phyloP scores from a whole-genome alignment of 2,329 filamentous ascomycete genomes.

The Trichoderma atrobrunneum region DNA sequence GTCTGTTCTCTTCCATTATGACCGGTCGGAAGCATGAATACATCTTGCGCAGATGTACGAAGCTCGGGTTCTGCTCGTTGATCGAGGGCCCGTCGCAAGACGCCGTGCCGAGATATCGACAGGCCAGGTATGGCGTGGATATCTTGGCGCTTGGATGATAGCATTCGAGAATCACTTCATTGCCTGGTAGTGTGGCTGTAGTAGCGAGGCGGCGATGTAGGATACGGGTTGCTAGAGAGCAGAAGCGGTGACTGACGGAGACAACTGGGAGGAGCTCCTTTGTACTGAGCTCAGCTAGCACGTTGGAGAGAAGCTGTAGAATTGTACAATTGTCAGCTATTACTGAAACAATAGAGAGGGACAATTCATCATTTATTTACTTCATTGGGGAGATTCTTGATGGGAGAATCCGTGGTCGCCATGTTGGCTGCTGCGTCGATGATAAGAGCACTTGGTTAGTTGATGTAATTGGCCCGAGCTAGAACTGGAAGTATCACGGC shows the following conservation, averaged over 20 bases:
- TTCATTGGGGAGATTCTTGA: constrained; percentile 11
- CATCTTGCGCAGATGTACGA: constrained; percentile 49
- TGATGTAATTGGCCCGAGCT: not conserved
- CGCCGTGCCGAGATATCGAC: constrained; percentile 62
- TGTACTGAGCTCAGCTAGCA: constrained; percentile 49
- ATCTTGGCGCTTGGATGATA: constrained; percentile 70
- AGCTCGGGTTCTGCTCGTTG: constrained; percentile 17
- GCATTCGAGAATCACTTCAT: constrained; percentile 73
- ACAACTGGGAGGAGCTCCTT: constrained; percentile 55
- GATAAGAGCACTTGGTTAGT: not conserved
- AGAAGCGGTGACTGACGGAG: constrained; percentile 59
- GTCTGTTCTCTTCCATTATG: constrained; percentile 51
- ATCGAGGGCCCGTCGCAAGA: constrained; percentile 18
- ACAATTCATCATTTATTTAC: not conserved
- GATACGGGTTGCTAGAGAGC: constrained; percentile 60
- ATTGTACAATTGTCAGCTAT: not conserved
- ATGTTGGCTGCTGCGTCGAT: not conserved
- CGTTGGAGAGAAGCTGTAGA: constrained; percentile 48
- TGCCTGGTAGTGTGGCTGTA: constrained; percentile 27
- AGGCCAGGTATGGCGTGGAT: constrained; percentile 64
- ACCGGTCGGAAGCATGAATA: constrained; percentile 72
- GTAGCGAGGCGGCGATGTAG: constrained; percentile 61
- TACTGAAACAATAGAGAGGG: not conserved
- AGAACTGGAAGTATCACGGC: not conserved
- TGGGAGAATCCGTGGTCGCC: not conserved